Conservation (phyloP, 1,284 basidiomycete species). For the Phlebopus sp. region DNA sequence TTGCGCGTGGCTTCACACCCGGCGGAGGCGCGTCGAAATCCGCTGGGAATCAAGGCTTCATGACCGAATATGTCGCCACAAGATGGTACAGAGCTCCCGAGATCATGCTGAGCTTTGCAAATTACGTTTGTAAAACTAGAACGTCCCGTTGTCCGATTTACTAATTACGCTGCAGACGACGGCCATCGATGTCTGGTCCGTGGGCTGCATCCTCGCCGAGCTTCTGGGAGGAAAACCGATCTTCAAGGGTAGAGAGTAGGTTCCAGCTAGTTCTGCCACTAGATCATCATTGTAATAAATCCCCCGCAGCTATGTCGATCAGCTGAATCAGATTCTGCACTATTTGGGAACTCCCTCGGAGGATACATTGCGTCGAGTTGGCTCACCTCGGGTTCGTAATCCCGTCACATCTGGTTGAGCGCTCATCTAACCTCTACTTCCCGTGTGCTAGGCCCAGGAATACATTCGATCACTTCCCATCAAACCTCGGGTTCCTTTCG, state of each 20-base stretch:
- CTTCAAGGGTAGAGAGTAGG: constrained; percentile 96
- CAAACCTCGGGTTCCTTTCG: constrained; percentile 91
- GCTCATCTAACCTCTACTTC: constrained; percentile 7
- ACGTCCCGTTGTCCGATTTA: neutral
- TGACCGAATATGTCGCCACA: constrained; percentile 99
- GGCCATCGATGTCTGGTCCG: constrained; percentile 95
- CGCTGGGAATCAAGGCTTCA: constrained; percentile 89
- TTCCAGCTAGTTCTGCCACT: constrained; percentile 9
- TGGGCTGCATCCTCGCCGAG: constrained; percentile 98
- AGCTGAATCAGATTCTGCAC: constrained; percentile 97
- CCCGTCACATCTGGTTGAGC: neutral
- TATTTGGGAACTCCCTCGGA: constrained; percentile 97
- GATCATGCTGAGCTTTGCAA: constrained; percentile 97
- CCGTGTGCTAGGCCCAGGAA: constrained; percentile 76
- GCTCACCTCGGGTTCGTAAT: constrained; percentile 74
- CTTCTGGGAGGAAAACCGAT: constrained; percentile 96
- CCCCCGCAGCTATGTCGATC: constrained; percentile 83
- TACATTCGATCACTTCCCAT: constrained; percentile 98
- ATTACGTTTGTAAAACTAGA: constrained; percentile 65
- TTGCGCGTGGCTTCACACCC: constrained; percentile 92
- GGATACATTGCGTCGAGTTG: constrained; percentile 92
- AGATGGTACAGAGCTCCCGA: constrained; percentile 97
- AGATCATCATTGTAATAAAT: neutral
- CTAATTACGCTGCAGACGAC: constrained; percentile 52
- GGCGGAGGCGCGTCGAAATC: constrained; percentile 66